Conservation (phyloP, 441 rosid species). For the Erysimum cheiri region DNA sequence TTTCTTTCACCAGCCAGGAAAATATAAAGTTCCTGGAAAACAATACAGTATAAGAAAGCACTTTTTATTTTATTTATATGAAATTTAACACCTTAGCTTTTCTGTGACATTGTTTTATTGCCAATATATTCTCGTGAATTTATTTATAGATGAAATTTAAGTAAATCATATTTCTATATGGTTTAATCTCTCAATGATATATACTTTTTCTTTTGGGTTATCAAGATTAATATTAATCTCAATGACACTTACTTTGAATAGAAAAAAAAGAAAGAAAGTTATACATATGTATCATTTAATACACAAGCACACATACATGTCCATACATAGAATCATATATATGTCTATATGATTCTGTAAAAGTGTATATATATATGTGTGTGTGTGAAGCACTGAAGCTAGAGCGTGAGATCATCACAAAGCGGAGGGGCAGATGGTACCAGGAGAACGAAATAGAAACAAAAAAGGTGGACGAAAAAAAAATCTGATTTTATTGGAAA, state of each 20-base stretch:
- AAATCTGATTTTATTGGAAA: slow-evolving; percentile 17
- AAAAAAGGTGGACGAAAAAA: slow-evolving; percentile 16
- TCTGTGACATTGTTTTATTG: slow-evolving; percentile 12
- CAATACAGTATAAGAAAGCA: slow-evolving; percentile 15
- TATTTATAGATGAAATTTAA: background rate
- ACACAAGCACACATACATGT: background rate
- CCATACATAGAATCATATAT: background rate
- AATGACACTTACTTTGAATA: background rate
- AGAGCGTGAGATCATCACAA: slow-evolving; percentile 40
- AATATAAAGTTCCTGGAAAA: slow-evolving; percentile 9
- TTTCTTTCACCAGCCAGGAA: slow-evolving; percentile 42
- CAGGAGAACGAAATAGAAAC: slow-evolving; percentile 17
- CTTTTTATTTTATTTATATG: slow-evolving; percentile 3
- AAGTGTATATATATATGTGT: background rate
- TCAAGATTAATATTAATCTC: background rate
- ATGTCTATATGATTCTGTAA: no score
- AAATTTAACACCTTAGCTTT: background rate
- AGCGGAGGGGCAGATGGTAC: slow-evolving; percentile 25
- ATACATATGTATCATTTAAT: background rate
- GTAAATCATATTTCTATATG: background rate
- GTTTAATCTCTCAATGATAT: slow-evolving; percentile 17
- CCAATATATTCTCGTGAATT: background rate
- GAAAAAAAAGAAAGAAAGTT: background rate
- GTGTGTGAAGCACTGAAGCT: slow-evolving; percentile 33
- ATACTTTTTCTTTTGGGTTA: background rate